Evolutionary conservation across 73 alveolate species (phyloP).

Genomic region (Paraurostyla sp.): DNA sequence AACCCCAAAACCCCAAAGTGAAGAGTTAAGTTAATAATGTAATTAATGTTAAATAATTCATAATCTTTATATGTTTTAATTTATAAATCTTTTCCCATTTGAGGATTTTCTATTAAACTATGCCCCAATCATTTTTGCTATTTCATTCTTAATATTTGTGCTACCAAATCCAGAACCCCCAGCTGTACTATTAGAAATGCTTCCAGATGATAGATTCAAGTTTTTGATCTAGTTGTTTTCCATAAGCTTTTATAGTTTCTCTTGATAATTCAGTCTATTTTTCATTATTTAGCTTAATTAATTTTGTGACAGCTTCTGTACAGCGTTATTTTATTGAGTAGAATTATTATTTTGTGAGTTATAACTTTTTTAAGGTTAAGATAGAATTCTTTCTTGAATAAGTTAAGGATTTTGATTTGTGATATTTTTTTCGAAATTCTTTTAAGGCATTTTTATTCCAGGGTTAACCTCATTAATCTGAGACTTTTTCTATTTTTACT

Average conservation of each 20-base stretch:
- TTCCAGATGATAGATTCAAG: background rate
- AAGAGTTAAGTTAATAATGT: background rate
- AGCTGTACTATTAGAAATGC: background rate
- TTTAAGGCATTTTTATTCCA: too few relatives aligned
- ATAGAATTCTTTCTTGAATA: too few relatives aligned
- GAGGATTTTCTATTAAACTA: background rate
- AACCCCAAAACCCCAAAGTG: conserved; percentile 21
- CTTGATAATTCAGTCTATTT: background rate
- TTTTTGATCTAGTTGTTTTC: background rate
- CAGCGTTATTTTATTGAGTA: background rate
- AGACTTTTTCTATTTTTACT: too few relatives aligned
- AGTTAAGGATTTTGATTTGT: too few relatives aligned
- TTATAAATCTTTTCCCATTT: background rate
- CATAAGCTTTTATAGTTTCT: conserved; percentile 11
- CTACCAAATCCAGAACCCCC: background rate
- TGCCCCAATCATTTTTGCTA: background rate
- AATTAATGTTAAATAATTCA: background rate
- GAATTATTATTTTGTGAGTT: background rate
- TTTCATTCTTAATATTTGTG: background rate
- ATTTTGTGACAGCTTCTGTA: background rate
- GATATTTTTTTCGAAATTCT: too few relatives aligned
- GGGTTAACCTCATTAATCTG: too few relatives aligned
- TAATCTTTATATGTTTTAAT: background rate
- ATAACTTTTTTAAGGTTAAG: too few relatives aligned
- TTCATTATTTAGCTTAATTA: background rate